Base-by-base conservation (phyloP, 2,329 filamentous ascomycete species). In the Pseudogymnoascus sp. region DNA sequence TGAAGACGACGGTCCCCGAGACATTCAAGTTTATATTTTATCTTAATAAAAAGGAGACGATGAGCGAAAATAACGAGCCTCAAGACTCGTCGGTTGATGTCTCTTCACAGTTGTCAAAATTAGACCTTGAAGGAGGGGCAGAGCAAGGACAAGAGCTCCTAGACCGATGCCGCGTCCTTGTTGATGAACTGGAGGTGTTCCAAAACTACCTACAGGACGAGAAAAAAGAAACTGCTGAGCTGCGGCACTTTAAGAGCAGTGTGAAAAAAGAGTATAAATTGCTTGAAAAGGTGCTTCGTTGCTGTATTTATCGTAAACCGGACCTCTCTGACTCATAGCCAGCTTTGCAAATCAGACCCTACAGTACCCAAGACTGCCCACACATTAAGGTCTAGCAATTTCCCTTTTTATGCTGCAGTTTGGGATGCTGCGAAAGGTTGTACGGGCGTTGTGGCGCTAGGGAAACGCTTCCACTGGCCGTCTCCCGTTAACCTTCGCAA, bases 361-460 rank as follows among this genome's bases (percentile, higher is more conserved):
- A 65, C 65, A 1, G 65, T 66, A 43, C 69, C 68, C 49, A 74
- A 76, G 62, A 71, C 77, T 14, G 71, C 78, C n/a, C 84, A 88
- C 70, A 80, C 82, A 28, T 76, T 88, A 53, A 79, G 82, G 60
- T 88, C 85, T 6, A 88, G 85, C 0, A 90, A 90, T 73, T 70
- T 89, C 9, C 80, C 84, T 0, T 89, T 88, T 69, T 84, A 86
- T 62, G 80, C 84, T 66, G 79, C 83, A 5, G 78, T 89, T 2
- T 90, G 88, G 88, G 73, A 75, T 28, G 79, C 82, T 21, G 85
- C 84, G 14, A 88, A 86, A 71, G 76, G 75, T 16, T 84, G 82
- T 63, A 76, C 72, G 0, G 81, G 83, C 0, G 68, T 90, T 8
- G 77, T 82, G 36, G 81, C 80, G n/a, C 78, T 89, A 61, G 77